Evolutionary conservation across 1,284 basidiomycete genomes (phyloP).

Genomic region (Microbotryomycetes sp.): DNA sequence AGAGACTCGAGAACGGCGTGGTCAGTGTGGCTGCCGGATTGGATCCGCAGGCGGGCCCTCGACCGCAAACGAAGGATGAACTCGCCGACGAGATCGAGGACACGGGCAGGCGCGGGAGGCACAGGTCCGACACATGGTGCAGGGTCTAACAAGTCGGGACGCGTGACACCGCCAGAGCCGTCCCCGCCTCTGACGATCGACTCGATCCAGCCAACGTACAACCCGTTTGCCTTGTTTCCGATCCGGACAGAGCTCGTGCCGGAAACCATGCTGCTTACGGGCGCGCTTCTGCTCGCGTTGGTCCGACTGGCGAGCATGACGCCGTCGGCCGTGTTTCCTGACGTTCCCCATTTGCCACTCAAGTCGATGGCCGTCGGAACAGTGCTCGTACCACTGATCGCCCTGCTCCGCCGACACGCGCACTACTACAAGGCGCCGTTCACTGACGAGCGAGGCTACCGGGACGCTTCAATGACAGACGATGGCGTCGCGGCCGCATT

Average conservation of each 20-base stretch:
- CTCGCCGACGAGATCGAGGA: not conserved
- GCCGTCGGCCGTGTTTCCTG: conserved; percentile 16
- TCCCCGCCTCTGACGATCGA: conserved; percentile 28
- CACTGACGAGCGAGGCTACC: conserved; percentile 38
- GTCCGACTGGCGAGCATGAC: conserved; percentile 21
- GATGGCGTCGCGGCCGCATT: conserved; percentile 35
- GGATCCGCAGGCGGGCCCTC: not conserved
- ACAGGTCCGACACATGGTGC: too few species aligned
- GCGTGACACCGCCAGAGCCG: conserved; percentile 3
- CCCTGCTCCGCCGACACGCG: conserved; percentile 29
- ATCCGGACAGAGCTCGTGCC: conserved; percentile 28
- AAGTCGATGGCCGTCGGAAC: conserved; percentile 21
- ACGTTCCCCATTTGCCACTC: conserved; percentile 20
- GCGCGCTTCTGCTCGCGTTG: conserved; percentile 26
- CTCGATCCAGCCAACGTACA: conserved; percentile 18
- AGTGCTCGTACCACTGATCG: conserved; percentile 30
- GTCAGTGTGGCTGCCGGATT: not conserved
- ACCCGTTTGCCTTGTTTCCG: conserved; percentile 26
- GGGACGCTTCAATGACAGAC: conserved; percentile 30
- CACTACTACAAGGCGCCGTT: conserved; percentile 36
- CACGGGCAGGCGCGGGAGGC: too few species aligned
- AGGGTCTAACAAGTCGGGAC: not conserved
- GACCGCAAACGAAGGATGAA: not conserved
- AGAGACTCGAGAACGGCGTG: not conserved
- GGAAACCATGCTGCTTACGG: conserved; percentile 31